Base-by-base conservation (phyloP, 805 yeast species). In the Kodamaea fukazawae region DNA sequence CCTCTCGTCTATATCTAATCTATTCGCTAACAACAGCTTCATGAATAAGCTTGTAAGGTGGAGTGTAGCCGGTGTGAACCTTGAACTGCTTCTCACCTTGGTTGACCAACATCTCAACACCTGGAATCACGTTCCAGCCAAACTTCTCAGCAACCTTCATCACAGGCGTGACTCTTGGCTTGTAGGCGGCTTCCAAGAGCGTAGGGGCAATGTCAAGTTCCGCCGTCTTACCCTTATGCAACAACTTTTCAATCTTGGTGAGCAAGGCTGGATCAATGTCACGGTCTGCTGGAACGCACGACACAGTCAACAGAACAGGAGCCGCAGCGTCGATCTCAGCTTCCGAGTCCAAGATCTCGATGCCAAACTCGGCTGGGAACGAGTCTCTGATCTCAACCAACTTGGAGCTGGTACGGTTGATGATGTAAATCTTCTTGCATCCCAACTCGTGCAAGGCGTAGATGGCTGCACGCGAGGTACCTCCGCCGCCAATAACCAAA, bases 381-480 rank as follows among this genome's bases (percentile, higher is more conserved):
- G 75, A 65, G 1, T 70, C 58, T 45, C 75, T 75, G 49, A 93
- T 67, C 1, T 73, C 81, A 14, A 59, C 57, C 38, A 88, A 67
- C 55, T 87, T 87, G 7, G 81, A 65, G 1, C 67, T 58, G 1
- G 96, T 88, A 60, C 98, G 79, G 68, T 90, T 91, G 43, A 86
- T 58, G 70, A 91, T 70, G 66, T 80, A 88, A 44, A 91, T 86
- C 50, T 71, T 79, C 15, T 65, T 51, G 60, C 95, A 87, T 2
- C 96, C 96, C 69, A 91, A 65, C 45, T 78, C 55, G 55, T 79
- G 76, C 48, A 93, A 71, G 1, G 99, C 97, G 60, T 77, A 89
- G 11, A 86, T 79, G 0, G 97, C 98, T 30, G 99, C 96, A 54
- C 96, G 76, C 1, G 96, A 82, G 17, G 99, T 90, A 32, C 99